These are phyloP conservation scores for Candida sanyaensis DNA, from an alignment of 1,139 yeast genomes.

Conservation along the genomic window DNA sequence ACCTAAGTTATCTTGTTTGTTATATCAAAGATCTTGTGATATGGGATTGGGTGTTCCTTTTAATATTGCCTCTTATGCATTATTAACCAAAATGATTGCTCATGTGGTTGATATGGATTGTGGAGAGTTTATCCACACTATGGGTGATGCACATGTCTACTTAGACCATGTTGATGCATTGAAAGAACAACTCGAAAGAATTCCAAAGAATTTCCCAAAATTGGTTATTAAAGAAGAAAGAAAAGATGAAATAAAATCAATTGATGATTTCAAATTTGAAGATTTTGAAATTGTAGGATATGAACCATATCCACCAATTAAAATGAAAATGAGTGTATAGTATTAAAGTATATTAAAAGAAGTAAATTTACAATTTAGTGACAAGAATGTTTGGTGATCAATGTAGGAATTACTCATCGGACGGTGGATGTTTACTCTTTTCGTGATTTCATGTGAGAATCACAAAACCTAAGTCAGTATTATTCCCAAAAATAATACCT, in stretches of 20 bases:
- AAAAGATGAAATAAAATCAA: constrained; percentile 49
- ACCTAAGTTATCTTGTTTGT: constrained; percentile 78
- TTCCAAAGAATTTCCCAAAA: constrained; percentile 80
- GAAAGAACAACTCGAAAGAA: constrained; percentile 71
- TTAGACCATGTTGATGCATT: constrained; percentile 91
- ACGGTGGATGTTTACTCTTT: too few relatives aligned
- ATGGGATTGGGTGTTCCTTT: constrained; percentile 99
- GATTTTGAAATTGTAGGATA: constrained; percentile 83
- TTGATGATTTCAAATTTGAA: constrained; percentile 86
- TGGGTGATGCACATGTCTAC: constrained; percentile 97
- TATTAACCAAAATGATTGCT: constrained; percentile 92
- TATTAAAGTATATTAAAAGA: too few relatives aligned
- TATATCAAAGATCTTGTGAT: constrained; percentile 98
- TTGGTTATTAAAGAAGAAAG: constrained; percentile 64
- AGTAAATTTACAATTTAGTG: too few relatives aligned
- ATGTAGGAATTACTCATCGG: too few relatives aligned
- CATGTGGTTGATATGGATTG: constrained; percentile 91
- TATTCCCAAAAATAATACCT: too few relatives aligned
- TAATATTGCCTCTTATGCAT: constrained; percentile 94
- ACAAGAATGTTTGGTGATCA: too few relatives aligned
- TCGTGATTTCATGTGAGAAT: too few relatives aligned
- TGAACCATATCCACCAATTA: constrained; percentile 79
- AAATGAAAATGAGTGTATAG: constrained; percentile 78
- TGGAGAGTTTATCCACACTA: constrained; percentile 90
- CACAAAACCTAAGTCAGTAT: too few relatives aligned